These are phyloP conservation scores for Sporothrix protearum DNA, from an alignment of 2,329 filamentous ascomycete genomes.

Conservation along the genomic window DNA sequence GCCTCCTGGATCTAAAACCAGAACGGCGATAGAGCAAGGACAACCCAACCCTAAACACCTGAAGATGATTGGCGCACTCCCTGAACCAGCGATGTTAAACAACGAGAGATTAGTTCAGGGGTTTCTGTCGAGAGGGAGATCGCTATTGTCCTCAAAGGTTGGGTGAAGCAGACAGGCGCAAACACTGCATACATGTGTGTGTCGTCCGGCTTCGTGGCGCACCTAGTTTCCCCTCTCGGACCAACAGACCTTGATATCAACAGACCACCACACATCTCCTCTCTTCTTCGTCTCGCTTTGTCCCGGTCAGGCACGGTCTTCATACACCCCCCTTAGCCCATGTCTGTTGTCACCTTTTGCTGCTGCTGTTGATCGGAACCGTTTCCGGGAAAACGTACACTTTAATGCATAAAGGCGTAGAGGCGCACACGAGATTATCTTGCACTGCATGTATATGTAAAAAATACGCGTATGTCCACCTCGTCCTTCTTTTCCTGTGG, in stretches of 20 bases:
- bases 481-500: neutral
- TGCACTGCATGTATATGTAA: no score
- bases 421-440: neutral
- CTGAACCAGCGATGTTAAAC: no score
- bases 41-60: neutral
- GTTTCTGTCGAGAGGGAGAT: no score
- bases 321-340: neutral
- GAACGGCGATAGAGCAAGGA: neutral
- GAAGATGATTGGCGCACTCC: neutral
- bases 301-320: neutral
- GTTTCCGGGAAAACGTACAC: neutral
- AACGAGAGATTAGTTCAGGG: neutral
- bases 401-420: neutral
- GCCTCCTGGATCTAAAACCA: neutral
- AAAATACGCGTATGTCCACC: no score
- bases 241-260: no score
- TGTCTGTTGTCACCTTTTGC: neutral
- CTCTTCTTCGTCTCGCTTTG: no score
- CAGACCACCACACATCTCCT: no score
- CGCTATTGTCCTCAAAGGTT: no score
- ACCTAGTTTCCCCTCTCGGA: neutral
- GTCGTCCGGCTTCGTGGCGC: neutral
- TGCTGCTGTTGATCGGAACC: neutral
- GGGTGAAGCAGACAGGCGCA: neutral
- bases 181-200: neutral